A percentile compares a stretch with the other conserved stretches of the same genome.
These are phyloP conservation scores for Carex cristatella DNA, from an alignment of 176 grass and related monocot genomes.

Conservation along the genomic window DNA sequence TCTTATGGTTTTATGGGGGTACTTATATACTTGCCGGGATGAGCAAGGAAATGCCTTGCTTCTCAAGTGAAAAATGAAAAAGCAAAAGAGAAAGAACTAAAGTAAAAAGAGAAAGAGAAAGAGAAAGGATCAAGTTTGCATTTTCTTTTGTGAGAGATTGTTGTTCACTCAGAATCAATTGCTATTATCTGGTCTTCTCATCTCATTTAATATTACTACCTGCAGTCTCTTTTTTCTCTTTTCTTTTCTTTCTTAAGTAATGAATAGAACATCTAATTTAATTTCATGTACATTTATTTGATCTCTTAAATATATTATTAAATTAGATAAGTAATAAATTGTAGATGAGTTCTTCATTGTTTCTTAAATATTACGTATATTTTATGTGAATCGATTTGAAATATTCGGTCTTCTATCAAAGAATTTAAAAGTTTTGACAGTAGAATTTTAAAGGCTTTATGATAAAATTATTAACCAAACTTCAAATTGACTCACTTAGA, in stretches of 20 bases:
- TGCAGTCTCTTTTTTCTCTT: neutral
- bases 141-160: neutral
- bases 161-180: neutral
- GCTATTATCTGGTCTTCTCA: neutral
- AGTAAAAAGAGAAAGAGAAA: constrained; percentile 43
- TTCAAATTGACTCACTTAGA: too few species aligned
- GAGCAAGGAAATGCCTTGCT: constrained; percentile 58
- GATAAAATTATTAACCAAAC: too few species aligned
- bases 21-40: constrained; percentile 44
- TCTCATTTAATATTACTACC: neutral
- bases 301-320: too few species aligned
- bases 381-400: too few species aligned
- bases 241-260: neutral
- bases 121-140: constrained; percentile 21
- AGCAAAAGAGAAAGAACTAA: constrained; percentile 48
- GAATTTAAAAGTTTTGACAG: too few species aligned
- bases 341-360: too few species aligned
- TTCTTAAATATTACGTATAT: too few species aligned
- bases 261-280: too few species aligned
- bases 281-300: too few species aligned
- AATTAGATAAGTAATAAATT: too few species aligned
- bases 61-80: constrained; percentile 35
- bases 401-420: too few species aligned
- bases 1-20: neutral
- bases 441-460: too few species aligned